Evolutionary conservation across 805 yeast genomes (phyloP), one percentile per base, ranked within the genome.

Genomic region (Pichia thaimueangensis): DNA sequence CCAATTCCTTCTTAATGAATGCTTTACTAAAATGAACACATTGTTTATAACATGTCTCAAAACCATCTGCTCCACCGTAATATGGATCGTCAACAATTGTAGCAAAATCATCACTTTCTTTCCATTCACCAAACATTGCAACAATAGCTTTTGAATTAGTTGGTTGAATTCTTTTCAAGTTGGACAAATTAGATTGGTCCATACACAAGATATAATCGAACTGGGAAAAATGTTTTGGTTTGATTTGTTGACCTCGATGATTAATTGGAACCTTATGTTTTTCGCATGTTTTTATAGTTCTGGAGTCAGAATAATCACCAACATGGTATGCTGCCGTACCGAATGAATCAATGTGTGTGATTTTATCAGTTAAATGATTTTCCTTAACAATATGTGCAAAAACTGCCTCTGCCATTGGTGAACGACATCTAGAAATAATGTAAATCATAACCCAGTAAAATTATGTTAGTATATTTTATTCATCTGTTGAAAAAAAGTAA

Each of bases 381-480:
- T 74, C 58, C 33, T 75, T 60, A 9, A 86, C 94, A 13, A 68
- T 66, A 45, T 85, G 78, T 37, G 68, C 70, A 64, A 89, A 87
- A 1, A 88, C 86, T 0, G 96, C 96, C 58, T 91, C 97, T 0
- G 97, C 97, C 97, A 89, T 91, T 12, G 97, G 97, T 2, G 96
- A 87, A 37, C 97, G 89, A 57, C 97, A 88, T 19, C 85, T 80
- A 29, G 15, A 33, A 19, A 11, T 6, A 1, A 8, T n/a, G 11
- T 25, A 25, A 4, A 4, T 25, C 5, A 25, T 25, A 9, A 9
- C 11, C 6, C 6, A 25, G 12, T 5, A 25, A 32, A 5, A 17
- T 16, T 6, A 32, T 22, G 38, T 33, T 40, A 40, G 38, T 34
- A 33, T 32, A 7, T 31, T 4, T n/a, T n/a, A n/a, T 9, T 23